Percentiles rank a stretch among this genome's conserved stretches.
These are phyloP conservation scores for Xylaria acuta DNA, from an alignment of 495 filamentous ascomycete genomes.

Conservation along the genomic window DNA sequence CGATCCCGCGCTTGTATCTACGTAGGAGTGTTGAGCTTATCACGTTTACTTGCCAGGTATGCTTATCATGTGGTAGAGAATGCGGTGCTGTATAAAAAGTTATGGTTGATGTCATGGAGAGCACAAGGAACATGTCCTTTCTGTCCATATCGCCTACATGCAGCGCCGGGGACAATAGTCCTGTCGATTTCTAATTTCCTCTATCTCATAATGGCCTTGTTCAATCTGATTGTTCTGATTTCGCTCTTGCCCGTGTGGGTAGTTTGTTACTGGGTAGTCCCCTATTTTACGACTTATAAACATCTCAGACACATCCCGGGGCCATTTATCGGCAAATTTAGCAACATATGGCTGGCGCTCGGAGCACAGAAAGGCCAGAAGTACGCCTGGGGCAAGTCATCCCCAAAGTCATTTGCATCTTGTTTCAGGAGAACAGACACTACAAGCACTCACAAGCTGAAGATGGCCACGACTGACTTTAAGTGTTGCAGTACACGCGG, in stretches of 20 bases:
- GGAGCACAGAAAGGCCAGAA: conserved; percentile 45
- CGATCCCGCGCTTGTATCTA: background rate
- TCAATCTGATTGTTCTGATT: background rate
- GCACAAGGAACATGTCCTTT: background rate
- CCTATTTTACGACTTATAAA: conserved; percentile 69
- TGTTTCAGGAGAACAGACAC: too few species aligned
- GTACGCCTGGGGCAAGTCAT: conserved; percentile 10
- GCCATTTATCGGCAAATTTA: conserved; percentile 68
- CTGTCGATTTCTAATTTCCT: background rate
- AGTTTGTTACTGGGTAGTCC: conserved; percentile 36
- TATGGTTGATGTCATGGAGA: background rate
- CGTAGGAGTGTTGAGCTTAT: background rate
- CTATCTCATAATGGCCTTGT: conserved; percentile 7
- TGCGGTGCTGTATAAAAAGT: background rate
- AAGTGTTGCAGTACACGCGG: conserved; percentile 58
- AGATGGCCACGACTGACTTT: background rate
- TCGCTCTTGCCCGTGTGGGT: conserved; percentile 17
- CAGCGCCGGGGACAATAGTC: background rate
- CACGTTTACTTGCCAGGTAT: too few species aligned
- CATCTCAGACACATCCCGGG: conserved; percentile 67
- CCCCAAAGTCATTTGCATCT: background rate
- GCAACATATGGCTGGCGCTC: conserved; percentile 76
- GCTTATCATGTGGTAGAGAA: background rate
- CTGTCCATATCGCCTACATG: background rate
- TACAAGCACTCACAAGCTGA: background rate